A percentile compares a stretch with the other conserved stretches of the same genome.
These are phyloP conservation scores for Zygosaccharomyces bailii DNA, from an alignment of 805 yeast genomes.

Conservation along the genomic window DNA sequence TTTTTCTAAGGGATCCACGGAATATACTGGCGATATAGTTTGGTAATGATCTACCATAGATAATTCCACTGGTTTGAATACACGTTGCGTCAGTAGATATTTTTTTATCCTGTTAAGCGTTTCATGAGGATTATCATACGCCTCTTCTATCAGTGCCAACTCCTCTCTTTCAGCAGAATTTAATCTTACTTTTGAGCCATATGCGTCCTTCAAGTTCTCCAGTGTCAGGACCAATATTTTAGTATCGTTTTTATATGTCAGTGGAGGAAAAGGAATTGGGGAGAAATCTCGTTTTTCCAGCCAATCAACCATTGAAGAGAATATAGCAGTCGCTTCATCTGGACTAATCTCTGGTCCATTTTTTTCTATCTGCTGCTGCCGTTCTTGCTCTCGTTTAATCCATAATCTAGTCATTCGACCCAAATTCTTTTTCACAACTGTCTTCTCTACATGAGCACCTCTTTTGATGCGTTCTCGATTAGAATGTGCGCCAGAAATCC, in stretches of 20 bases:
- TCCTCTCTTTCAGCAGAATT: conserved; percentile 90
- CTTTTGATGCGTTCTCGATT: conserved; percentile 83
- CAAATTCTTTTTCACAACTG: conserved; percentile 87
- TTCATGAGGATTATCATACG: conserved; percentile 96
- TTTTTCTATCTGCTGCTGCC: conserved; percentile 73
- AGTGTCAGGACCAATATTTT: conserved; percentile 84
- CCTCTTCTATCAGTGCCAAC: conserved; percentile 88
- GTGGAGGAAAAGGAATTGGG: conserved; percentile 92
- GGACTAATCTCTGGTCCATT: conserved; percentile 87
- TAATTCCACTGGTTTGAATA: conserved; percentile 81
- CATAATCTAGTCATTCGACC: conserved; percentile 90
- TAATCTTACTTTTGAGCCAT: conserved; percentile 68
- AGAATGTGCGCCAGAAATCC: conserved; percentile 90
- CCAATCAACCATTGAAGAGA: conserved; percentile 89
- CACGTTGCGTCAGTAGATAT: conserved; percentile 79
- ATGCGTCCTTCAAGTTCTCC: conserved; percentile 80
- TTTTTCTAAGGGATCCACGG: conserved; percentile 88
- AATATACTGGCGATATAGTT: conserved; percentile 78
- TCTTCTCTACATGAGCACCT: conserved; percentile 92
- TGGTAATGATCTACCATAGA: conserved; percentile 92
- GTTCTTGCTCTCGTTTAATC: conserved; percentile 87
- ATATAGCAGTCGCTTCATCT: conserved; percentile 82
- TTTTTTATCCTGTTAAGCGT: conserved; percentile 80
- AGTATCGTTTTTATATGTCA: conserved; percentile 89
- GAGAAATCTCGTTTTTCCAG: conserved; percentile 75